Evolutionary conservation across 2,329 filamentous ascomycete species (phyloP).

Genomic region (Elsinoe australis): DNA sequence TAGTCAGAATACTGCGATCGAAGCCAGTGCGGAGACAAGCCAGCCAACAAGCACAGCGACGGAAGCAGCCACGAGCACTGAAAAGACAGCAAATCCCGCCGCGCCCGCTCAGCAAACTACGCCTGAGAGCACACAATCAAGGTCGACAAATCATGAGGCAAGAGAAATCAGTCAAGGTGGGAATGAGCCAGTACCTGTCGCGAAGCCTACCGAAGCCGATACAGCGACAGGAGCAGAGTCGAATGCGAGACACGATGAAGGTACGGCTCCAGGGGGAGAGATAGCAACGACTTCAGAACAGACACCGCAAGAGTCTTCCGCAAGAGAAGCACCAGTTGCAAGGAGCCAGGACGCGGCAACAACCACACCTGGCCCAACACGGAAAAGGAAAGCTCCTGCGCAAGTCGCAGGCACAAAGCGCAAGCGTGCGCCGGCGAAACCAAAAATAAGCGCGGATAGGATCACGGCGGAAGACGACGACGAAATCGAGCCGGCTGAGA

Average conservation of each 20-base stretch:
- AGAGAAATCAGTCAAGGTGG: too few species aligned
- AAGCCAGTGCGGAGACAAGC: background rate
- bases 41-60: background rate
- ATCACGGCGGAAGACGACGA: slow-evolving; percentile 3
- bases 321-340: too few species aligned
- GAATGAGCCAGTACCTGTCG: background rate
- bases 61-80: background rate
- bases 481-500: background rate
- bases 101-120: too few species aligned
- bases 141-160: too few species aligned
- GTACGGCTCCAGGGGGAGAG: too few species aligned
- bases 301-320: too few species aligned
- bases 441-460: background rate
- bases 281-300: too few species aligned
- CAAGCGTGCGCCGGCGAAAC: slow-evolving; percentile 6
- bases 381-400: background rate
- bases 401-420: slow-evolving; percentile 10
- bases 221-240: too few species aligned
- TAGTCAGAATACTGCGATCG: background rate
- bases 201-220: background rate
- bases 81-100: background rate
- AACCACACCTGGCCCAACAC: too few species aligned
- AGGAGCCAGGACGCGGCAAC: too few species aligned
- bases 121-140: too few species aligned
- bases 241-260: too few species aligned